Base-by-base conservation (phyloP, 805 yeast genomes). In the Suhomyces tanzawaensis region DNA sequence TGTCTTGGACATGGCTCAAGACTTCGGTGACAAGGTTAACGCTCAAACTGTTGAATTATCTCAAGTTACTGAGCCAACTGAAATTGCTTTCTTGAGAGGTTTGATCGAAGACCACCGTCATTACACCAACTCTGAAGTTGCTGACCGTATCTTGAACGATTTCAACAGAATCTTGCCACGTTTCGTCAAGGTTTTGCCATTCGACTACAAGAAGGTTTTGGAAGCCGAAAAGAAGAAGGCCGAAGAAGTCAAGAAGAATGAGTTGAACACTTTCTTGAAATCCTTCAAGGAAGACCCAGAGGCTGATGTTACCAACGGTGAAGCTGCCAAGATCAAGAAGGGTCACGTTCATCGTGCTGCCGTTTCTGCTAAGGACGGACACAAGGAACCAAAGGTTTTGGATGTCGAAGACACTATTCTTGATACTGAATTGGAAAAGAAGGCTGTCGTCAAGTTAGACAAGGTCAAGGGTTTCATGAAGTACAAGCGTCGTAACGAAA, bases 91-190 rank as follows among this genome's bases (percentile, higher is more conserved):
- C 66, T 79, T 91, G 54, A 83, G 96, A 58, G 95, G 95, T 19
- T 74, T 91, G 56, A 80, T 91, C 51, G 96, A 91, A 65, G 96
- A 93, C 57, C 98, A 93, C 64, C 82, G 89, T 54, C 95, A 89
- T 61, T 89, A 85, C 77, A 91, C 99, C 39, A 85, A 82, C 23
- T 91, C 98, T 29, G 91, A 84, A 57, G 76, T 93, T 47, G 96
- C 98, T 35, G 85, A 80, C 51, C 76, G 84, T 43, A 77, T 93
- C 46, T 75, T 91, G 69, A 74, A 69, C 46, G 90, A 90, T 65
- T 91, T 93, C 75, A 87, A 90, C 76, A 77, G 95, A 52, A 77
- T 85, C 60, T 71, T 91, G 59, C 87, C 90, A 30, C 76, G 90
- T 45, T 90, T 91, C 55, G 96, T 91, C 47, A 91, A 90, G 72